These are phyloP conservation scores for Leccinum pallidistipes DNA, from an alignment of 1,284 basidiomycete genomes.

Conservation along the genomic window DNA sequence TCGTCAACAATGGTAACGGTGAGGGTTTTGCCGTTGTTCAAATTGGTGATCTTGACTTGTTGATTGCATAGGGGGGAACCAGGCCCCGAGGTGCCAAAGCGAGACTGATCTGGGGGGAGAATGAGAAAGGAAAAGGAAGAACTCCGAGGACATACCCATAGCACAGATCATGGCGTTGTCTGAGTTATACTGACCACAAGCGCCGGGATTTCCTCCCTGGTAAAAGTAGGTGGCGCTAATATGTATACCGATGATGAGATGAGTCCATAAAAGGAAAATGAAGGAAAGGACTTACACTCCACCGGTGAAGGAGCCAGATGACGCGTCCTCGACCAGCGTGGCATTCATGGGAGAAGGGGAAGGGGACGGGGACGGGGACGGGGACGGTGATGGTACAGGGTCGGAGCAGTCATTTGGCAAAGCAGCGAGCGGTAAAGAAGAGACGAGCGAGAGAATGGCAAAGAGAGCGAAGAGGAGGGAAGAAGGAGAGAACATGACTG, in stretches of 20 bases:
- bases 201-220: conserved; percentile 69
- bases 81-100: conserved; percentile 51
- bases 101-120: conserved; percentile 39
- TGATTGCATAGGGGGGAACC: conserved; percentile 64
- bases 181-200: conserved; percentile 67
- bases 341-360: neutral
- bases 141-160: conserved; percentile 45
- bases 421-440: conserved; percentile 42
- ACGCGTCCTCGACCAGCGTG: conserved; percentile 4
- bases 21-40: conserved; percentile 54
- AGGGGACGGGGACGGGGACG: neutral
- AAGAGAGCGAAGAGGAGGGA: conserved; percentile 46
- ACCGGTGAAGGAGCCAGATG: conserved; percentile 24
- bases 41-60: conserved; percentile 65
- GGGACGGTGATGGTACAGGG: too few relatives aligned
- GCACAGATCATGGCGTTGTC: conserved; percentile 75
- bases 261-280: conserved; percentile 1
- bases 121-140: conserved; percentile 9
- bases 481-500: conserved; percentile 41
- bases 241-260: neutral
- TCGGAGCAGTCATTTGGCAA: neutral
- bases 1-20: conserved; percentile 72
- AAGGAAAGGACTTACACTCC: conserved; percentile 47
- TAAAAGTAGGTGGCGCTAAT: conserved; percentile 71
- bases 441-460: conserved; percentile 44